Conservation (phyloP, 2,329 filamentous ascomycete species). For the Sporothrix euskadiensis region DNA sequence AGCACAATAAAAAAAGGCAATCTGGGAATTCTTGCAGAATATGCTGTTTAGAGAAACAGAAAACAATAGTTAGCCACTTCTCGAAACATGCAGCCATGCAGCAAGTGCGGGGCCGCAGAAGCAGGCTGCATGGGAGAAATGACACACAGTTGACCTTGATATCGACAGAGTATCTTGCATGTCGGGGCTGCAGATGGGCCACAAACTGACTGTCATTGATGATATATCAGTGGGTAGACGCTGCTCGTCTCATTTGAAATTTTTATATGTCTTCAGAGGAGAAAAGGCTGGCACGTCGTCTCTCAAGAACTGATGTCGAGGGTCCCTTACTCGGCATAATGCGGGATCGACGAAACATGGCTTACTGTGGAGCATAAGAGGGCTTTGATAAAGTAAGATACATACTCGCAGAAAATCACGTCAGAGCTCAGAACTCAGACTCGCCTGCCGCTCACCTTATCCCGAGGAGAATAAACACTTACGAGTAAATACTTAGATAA, state of each 20-base stretch:
- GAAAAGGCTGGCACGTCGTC: background rate
- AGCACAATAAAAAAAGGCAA: constrained; percentile 10
- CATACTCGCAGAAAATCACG: background rate
- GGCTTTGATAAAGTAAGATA: background rate
- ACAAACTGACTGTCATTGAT: background rate
- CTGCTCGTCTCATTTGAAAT: background rate
- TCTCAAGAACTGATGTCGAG: background rate
- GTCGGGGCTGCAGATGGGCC: background rate
- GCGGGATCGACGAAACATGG: constrained; percentile 22
- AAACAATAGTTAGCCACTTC: background rate
- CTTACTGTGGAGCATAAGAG: constrained; percentile 3
- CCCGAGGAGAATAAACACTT: constrained; percentile 9
- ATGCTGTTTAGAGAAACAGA: background rate
- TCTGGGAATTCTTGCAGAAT: background rate
- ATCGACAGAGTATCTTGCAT: background rate
- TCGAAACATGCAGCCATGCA: background rate
- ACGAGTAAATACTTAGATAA: background rate
- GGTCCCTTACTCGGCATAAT: constrained; percentile 14
- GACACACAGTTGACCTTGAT: background rate
- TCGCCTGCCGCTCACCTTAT: background rate
- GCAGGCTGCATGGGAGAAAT: constrained; percentile 7
- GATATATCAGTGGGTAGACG: background rate
- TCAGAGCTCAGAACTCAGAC: background rate
- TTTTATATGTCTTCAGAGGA: no score
- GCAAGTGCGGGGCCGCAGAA: constrained; percentile 1